Conservation (phyloP, 768 basidiomycete genomes). For the Xerocomus brunneocitrinus region DNA sequence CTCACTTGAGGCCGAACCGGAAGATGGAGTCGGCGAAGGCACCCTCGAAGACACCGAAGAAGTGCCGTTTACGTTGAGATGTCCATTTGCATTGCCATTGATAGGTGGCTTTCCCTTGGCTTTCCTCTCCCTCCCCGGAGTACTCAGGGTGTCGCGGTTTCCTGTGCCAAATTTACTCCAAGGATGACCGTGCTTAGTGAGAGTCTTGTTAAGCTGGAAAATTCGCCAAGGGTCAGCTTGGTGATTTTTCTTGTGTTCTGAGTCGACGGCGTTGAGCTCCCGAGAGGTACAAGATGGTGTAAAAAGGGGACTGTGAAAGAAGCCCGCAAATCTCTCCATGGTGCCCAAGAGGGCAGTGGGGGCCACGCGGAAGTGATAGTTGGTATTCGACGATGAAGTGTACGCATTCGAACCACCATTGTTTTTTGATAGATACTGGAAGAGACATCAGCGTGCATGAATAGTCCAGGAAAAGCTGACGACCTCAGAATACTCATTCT, state of each 20-base stretch:
- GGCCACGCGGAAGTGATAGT: constrained; percentile 75
- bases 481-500: constrained; percentile 93
- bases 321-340: constrained; percentile 72
- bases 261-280: constrained; percentile 94
- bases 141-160: constrained; percentile 66
- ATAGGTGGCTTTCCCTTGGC: constrained; percentile 40
- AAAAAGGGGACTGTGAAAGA: constrained; percentile 95
- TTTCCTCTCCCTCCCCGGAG: constrained; percentile 55
- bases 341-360: constrained; percentile 62
- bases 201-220: constrained; percentile 88
- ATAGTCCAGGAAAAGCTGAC: constrained; percentile 3
- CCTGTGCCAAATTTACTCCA: constrained; percentile 95
- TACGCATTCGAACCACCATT: constrained; percentile 91
- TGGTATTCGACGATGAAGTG: constrained; percentile 88
- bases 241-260: constrained; percentile 95
- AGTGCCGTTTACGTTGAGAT: constrained; percentile 13
- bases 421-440: constrained; percentile 70
- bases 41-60: constrained; percentile 53
- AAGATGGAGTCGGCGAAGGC: constrained; percentile 57
- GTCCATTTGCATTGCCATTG: constrained; percentile 25
- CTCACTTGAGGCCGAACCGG: constrained; percentile 50
- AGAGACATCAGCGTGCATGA: neutral
- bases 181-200: constrained; percentile 71
- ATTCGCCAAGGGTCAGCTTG: constrained; percentile 91
- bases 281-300: constrained; percentile 77